Evolutionary conservation across 371 early-diverging fungal genomes (phyloP).

Genomic region (Chytridiales sp.): DNA sequence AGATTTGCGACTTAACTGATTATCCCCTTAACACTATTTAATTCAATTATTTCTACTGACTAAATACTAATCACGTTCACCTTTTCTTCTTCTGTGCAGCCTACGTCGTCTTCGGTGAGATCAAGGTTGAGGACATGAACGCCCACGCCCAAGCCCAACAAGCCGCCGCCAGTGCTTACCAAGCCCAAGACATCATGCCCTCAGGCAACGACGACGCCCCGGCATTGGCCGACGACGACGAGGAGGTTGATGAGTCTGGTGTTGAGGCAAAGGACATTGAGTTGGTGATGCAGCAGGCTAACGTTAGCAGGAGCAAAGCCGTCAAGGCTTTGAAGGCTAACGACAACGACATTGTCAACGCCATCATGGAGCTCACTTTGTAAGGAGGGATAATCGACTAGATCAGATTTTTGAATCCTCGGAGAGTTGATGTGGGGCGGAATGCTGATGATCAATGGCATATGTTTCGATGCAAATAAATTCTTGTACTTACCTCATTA

Average conservation of each 20-base stretch:
- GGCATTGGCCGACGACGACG: conserved; percentile 58
- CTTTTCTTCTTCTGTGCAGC: conserved; percentile 35
- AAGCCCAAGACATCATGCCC: conserved; percentile 26
- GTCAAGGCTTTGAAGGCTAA: conserved; percentile 78
- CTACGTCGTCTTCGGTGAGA: conserved; percentile 96
- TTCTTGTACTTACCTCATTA: too few species aligned
- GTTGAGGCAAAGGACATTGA: conserved; percentile 91
- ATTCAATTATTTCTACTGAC: too few species aligned
- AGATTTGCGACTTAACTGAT: too few species aligned
- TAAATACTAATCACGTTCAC: neutral
- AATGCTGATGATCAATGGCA: too few species aligned
- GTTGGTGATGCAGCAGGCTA: conserved; percentile 89
- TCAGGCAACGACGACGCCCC: conserved; percentile 48
- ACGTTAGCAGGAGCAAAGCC: conserved; percentile 84
- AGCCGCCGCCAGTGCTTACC: conserved; percentile 55
- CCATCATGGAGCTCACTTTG: conserved; percentile 78
- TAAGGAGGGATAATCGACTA: too few species aligned
- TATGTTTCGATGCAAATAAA: too few species aligned
- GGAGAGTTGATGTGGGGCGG: too few species aligned
- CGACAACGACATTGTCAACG: conserved; percentile 92
- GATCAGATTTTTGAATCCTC: too few species aligned
- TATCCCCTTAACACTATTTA: too few species aligned
- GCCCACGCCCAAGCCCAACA: conserved; percentile 59
- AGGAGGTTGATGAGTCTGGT: conserved; percentile 66
- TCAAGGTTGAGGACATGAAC: conserved; percentile 83